Evolutionary conservation across 2,329 filamentous ascomycete species (phyloP).

Genomic region (Penicillium sp.): DNA sequence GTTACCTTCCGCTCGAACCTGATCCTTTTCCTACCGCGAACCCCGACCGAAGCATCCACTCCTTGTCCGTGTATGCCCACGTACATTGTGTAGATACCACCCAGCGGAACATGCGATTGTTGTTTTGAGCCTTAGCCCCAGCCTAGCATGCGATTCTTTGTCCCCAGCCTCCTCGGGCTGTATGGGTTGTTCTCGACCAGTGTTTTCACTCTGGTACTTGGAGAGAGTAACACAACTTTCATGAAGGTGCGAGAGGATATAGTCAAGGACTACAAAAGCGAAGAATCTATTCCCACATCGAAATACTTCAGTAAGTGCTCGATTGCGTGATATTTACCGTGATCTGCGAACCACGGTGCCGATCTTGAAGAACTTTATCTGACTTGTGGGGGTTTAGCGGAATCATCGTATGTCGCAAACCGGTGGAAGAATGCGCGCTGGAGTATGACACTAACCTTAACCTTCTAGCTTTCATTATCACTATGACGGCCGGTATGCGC

Average conservation of each 20-base stretch:
- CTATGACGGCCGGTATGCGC: conserved; percentile 49
- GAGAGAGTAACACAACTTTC: conserved; percentile 35
- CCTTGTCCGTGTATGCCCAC: not conserved
- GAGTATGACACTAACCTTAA: conserved; percentile 4
- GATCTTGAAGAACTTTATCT: conserved; percentile 2
- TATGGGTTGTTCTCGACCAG: conserved; percentile 17
- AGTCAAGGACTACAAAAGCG: conserved; percentile 39
- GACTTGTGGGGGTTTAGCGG: conserved; percentile 31
- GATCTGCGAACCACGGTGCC: not conserved
- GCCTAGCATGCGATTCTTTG: not conserved
- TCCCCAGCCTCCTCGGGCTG: conserved; percentile 15
- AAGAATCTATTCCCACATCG: conserved; percentile 36
- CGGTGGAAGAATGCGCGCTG: not conserved
- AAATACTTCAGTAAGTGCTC: conserved; percentile 50
- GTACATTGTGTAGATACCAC: conserved; percentile 1
- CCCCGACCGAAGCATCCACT: not conserved
- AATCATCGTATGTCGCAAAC: conserved; percentile 39
- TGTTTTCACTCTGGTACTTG: conserved; percentile 4
- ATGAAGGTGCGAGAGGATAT: conserved; percentile 41
- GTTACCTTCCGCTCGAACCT: not conserved
- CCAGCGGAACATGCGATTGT: too few species aligned
- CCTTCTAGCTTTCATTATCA: conserved; percentile 48
- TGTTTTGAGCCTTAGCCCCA: too few species aligned
- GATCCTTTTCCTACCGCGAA: not conserved
- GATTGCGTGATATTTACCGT: not conserved